Conservation (phyloP, 1,284 basidiomycete species). For the Boletellus deceptivus region DNA sequence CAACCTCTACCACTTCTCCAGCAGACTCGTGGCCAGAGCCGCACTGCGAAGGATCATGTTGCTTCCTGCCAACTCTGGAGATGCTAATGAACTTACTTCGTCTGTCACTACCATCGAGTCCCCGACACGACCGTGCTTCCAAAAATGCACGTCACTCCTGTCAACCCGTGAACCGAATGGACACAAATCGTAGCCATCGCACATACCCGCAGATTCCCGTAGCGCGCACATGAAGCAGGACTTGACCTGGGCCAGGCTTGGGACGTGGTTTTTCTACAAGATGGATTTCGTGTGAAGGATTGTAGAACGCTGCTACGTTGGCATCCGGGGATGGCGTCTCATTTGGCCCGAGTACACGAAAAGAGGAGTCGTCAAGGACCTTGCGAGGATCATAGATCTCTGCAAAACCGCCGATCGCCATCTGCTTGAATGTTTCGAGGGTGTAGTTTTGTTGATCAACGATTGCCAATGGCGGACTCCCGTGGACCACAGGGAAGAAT, state of each 20-base stretch:
- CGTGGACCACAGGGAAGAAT: too few species aligned
- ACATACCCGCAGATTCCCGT: conserved; percentile 63
- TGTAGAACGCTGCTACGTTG: conserved; percentile 62
- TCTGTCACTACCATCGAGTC: conserved; percentile 67
- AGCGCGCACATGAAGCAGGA: conserved; percentile 58
- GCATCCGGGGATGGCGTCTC: conserved; percentile 45
- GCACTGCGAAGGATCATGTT: conserved; percentile 38
- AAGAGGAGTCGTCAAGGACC: conserved; percentile 50
- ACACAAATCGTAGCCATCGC: not conserved
- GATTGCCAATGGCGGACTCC: not conserved
- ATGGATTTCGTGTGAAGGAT: conserved; percentile 56
- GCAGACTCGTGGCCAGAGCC: conserved; percentile 67
- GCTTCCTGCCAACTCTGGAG: not conserved
- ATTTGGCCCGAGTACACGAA: conserved; percentile 45
- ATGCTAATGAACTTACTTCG: conserved; percentile 38
- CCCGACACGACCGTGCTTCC: conserved; percentile 62
- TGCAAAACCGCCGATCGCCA: conserved; percentile 31
- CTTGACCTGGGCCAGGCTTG: conserved; percentile 58
- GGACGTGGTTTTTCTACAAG: conserved; percentile 58
- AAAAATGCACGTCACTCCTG: conserved; percentile 65
- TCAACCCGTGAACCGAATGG: not conserved
- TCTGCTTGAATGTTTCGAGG: conserved; percentile 1
- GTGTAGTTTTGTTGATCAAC: not conserved
- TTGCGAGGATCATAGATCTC: conserved; percentile 52
- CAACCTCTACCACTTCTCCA: conserved; percentile 58